phyloP scores from a whole-genome alignment of 345 rosid species.

The Euphorbia peplus region DNA sequence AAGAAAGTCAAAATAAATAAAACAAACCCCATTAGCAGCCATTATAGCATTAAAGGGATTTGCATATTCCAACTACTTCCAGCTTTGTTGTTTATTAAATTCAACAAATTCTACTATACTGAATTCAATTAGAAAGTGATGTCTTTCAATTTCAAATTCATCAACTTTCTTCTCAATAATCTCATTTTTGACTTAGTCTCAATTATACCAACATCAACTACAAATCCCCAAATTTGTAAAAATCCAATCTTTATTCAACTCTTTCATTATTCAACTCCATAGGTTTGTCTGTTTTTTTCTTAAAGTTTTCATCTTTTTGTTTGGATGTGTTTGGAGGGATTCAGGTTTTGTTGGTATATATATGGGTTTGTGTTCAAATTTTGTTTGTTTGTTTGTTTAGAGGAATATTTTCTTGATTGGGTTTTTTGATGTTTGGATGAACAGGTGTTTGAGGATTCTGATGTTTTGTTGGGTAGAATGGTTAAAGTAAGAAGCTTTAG shows the following conservation, averaged over 20 bases:
- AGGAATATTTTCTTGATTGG: conserved; percentile 5
- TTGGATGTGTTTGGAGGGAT: conserved; percentile 2
- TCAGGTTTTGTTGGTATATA: background rate
- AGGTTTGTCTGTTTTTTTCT: background rate
- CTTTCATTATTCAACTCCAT: background rate
- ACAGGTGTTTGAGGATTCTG: conserved; percentile 21
- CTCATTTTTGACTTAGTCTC: too few species aligned
- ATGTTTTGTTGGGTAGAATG: conserved; percentile 20
- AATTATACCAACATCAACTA: background rate
- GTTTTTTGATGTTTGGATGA: background rate
- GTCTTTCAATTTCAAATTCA: too few species aligned
- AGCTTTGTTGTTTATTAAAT: too few species aligned
- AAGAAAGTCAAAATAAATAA: too few species aligned
- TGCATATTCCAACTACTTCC: too few species aligned
- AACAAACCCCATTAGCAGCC: too few species aligned
- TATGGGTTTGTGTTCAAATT: background rate
- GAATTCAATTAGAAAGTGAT: too few species aligned
- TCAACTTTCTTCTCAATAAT: too few species aligned
- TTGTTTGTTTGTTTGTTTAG: conserved; percentile 12
- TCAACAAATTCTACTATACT: too few species aligned
- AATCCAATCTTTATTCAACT: background rate
- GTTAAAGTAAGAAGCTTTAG: conserved; percentile 20
- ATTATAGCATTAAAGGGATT: too few species aligned
- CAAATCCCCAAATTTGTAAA: background rate
- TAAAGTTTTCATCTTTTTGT: background rate